These are phyloP conservation scores for Hypoxylon crocopeplum DNA, from an alignment of 495 filamentous ascomycete species.

Conservation along the genomic window DNA sequence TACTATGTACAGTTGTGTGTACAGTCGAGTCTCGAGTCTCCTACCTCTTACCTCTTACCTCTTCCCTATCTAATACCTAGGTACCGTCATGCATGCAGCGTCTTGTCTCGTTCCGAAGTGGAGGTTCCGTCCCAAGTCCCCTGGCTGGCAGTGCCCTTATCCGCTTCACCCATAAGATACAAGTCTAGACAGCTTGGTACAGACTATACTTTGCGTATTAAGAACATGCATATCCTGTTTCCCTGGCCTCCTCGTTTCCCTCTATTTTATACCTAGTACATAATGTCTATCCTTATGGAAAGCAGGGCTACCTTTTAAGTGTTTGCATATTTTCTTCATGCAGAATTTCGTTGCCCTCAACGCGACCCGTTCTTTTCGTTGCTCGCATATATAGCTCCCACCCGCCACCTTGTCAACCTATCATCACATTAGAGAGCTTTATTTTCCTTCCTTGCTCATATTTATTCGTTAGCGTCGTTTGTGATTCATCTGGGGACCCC, in stretches of 20 bases:
- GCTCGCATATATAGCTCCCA: slow-evolving; percentile 21
- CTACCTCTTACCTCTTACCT: not conserved
- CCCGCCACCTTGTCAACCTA: slow-evolving; percentile 10
- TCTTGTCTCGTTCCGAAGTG: slow-evolving; percentile 22
- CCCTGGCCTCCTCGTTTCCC: slow-evolving; percentile 27
- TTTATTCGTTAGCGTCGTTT: slow-evolving; percentile 27
- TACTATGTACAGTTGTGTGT: not conserved
- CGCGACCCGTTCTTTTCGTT: slow-evolving; percentile 8
- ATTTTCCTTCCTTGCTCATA: slow-evolving; percentile 36
- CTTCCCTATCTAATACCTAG: not conserved
- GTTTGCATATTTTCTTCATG: slow-evolving; percentile 34
- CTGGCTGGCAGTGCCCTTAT: slow-evolving; percentile 25
- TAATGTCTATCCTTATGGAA: slow-evolving; percentile 31
- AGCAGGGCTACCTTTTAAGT: slow-evolving; percentile 24
- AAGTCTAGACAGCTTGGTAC: slow-evolving; percentile 14
- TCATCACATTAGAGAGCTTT: slow-evolving; percentile 16
- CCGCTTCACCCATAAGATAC: slow-evolving; percentile 16
- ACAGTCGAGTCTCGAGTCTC: slow-evolving; percentile 1
- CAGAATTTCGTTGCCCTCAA: slow-evolving; percentile 8
- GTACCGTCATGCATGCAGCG: slow-evolving; percentile 14
- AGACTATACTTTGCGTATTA: slow-evolving; percentile 38
- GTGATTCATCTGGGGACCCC: slow-evolving; percentile 32
- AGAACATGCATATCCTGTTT: slow-evolving; percentile 36
- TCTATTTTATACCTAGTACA: slow-evolving; percentile 20
- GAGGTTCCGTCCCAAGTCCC: slow-evolving; percentile 33